Conservation (phyloP, 306 rosid species). For the Malus fusca region DNA sequence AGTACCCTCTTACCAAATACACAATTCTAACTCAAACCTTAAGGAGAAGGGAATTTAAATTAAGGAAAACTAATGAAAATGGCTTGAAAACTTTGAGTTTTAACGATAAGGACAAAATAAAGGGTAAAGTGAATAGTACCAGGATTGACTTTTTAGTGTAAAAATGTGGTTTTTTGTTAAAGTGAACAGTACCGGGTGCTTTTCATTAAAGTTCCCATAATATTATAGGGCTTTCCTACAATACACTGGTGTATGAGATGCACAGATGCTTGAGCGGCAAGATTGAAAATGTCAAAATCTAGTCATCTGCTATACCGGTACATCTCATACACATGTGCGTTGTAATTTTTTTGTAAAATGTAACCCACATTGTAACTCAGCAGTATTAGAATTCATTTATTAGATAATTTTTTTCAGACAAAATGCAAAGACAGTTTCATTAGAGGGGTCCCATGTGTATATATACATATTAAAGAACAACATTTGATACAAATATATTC, state of each 20-base stretch:
- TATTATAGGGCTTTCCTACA: background rate
- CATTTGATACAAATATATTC: background rate
- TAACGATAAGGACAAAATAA: no score
- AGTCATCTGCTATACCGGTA: background rate
- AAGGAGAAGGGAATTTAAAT: background rate
- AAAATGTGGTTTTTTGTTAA: no score
- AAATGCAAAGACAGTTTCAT: background rate
- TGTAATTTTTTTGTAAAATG: background rate
- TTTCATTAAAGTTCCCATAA: no score
- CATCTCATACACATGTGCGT: background rate
- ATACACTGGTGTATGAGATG: background rate
- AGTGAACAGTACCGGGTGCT: no score
- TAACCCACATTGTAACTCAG: conserved; percentile 3
- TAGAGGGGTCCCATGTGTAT: background rate
- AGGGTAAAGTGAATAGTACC: no score
- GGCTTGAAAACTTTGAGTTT: no score
- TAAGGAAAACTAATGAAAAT: no score
- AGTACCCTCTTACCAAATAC: background rate
- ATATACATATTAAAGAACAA: background rate
- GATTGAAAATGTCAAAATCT: background rate
- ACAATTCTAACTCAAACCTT: background rate
- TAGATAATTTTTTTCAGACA: background rate
- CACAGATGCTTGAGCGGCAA: background rate
- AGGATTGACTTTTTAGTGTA: no score
- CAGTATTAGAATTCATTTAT: background rate